These are phyloP conservation scores for Mycocentrospora acerina DNA, from an alignment of 2,329 filamentous ascomycete species.

Conservation along the genomic window DNA sequence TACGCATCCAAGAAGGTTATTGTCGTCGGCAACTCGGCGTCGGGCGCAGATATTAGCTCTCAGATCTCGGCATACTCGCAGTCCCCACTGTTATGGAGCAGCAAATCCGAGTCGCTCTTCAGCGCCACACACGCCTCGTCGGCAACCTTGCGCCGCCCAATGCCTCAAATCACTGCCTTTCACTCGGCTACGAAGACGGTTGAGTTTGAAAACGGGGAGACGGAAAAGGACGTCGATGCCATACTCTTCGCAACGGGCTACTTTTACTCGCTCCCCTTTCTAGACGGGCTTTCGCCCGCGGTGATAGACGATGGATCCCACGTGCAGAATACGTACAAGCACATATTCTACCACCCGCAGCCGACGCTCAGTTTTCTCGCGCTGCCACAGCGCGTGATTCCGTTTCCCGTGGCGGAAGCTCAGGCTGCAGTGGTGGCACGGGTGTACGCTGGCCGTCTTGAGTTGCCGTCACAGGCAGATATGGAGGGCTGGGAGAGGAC, in stretches of 20 bases:
- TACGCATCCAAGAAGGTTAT: constrained; percentile 72
- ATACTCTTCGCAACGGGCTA: constrained; percentile 90
- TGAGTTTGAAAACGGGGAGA: constrained; percentile 64
- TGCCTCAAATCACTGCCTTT: constrained; percentile 57
- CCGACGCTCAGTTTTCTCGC: constrained; percentile 78
- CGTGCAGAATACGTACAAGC: constrained; percentile 73
- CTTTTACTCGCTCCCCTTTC: constrained; percentile 79
- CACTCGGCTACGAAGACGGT: constrained; percentile 61
- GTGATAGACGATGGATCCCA: constrained; percentile 67
- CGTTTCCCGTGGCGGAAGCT: constrained; percentile 77
- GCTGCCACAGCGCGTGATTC: constrained; percentile 81
- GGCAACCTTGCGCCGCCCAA: constrained; percentile 64
- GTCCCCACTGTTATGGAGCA: constrained; percentile 57
- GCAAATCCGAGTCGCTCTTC: constrained; percentile 15
- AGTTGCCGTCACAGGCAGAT: constrained; percentile 61
- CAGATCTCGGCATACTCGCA: constrained; percentile 68
- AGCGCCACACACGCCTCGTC: constrained; percentile 17
- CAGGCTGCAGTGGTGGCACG: constrained; percentile 77
- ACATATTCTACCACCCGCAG: constrained; percentile 73
- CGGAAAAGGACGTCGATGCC: constrained; percentile 70
- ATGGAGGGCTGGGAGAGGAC: constrained; percentile 70
- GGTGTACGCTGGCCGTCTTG: constrained; percentile 71
- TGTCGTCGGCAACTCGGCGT: constrained; percentile 81
- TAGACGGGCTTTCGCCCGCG: constrained; percentile 61
- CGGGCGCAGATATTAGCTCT: constrained; percentile 76